Conservation (phyloP, 495 filamentous ascomycete species). For the Neurospora africana region DNA sequence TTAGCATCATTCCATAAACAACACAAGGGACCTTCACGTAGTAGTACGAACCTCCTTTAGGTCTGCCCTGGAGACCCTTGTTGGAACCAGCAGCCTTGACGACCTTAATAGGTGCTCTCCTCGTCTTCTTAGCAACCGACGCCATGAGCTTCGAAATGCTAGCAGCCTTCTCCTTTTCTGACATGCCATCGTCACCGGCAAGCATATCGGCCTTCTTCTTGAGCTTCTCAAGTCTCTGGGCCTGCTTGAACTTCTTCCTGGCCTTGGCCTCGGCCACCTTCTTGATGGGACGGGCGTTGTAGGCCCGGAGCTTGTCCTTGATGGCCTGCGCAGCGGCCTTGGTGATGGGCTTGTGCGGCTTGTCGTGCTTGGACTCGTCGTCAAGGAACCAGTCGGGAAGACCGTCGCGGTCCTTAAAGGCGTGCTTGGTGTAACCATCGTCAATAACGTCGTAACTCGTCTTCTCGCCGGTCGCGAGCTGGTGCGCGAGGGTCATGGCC, state of each 20-base stretch:
- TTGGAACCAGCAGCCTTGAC: conserved; percentile 84
- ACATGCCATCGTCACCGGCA: conserved; percentile 78
- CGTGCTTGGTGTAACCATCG: conserved; percentile 84
- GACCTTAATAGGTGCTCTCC: conserved; percentile 70
- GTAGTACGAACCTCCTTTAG: conserved; percentile 14
- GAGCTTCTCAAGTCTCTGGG: conserved; percentile 80
- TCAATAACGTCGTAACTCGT: conserved; percentile 69
- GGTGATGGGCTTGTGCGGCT: conserved; percentile 73
- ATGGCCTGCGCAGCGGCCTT: conserved; percentile 87
- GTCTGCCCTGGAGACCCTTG: conserved; percentile 55
- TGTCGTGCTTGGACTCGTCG: conserved; percentile 77
- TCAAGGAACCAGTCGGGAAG: conserved; percentile 98
- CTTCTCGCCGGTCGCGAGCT: conserved; percentile 77
- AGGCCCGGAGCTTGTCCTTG: conserved; percentile 83
- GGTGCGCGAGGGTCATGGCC: conserved; percentile 95
- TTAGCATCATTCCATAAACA: background rate
- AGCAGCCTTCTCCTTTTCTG: conserved; percentile 87
- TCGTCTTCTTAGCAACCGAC: conserved; percentile 76
- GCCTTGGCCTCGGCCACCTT: conserved; percentile 95
- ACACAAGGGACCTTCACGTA: background rate
- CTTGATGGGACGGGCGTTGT: conserved; percentile 97
- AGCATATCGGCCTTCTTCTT: conserved; percentile 87
- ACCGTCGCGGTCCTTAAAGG: conserved; percentile 84
- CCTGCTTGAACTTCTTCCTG: conserved; percentile 92
- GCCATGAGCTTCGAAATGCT: conserved; percentile 73